phyloP scores from a whole-genome alignment of 164 flowering plant species.

The Magnolia kwangsiensis region DNA sequence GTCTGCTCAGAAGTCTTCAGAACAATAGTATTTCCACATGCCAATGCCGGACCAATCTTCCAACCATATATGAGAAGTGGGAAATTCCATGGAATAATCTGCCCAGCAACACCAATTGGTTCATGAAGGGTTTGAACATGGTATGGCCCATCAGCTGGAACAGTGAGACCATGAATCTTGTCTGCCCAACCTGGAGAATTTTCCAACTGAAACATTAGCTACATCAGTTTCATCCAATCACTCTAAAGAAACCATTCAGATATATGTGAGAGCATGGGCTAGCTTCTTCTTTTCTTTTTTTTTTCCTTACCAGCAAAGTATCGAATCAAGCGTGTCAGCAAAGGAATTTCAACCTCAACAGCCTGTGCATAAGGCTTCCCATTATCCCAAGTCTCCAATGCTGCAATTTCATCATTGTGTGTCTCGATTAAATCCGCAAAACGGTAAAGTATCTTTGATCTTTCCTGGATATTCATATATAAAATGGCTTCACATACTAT shows the following conservation, averaged over 20 bases:
- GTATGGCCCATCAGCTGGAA: slow-evolving; percentile 44
- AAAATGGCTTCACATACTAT: background rate
- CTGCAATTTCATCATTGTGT: slow-evolving; percentile 44
- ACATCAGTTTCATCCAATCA: background rate
- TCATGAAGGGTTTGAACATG: slow-evolving; percentile 69
- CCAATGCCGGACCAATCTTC: slow-evolving; percentile 69
- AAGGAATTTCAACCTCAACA: slow-evolving; percentile 33
- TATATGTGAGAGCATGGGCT: background rate
- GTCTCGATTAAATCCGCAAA: slow-evolving; percentile 51
- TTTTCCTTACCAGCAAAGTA: slow-evolving; percentile 47
- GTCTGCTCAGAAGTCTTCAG: slow-evolving; percentile 90
- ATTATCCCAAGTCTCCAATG: slow-evolving; percentile 52
- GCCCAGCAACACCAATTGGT: slow-evolving; percentile 83
- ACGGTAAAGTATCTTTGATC: slow-evolving; percentile 32
- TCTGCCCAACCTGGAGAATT: slow-evolving; percentile 76
- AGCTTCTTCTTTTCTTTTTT: background rate
- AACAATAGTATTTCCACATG: slow-evolving; percentile 81
- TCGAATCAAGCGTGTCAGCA: slow-evolving; percentile 32
- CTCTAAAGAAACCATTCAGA: too few species aligned
- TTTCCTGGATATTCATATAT: slow-evolving; percentile 33
- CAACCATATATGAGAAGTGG: slow-evolving; percentile 36
- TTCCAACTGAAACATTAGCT: background rate
- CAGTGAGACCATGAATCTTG: slow-evolving; percentile 72
- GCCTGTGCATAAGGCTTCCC: slow-evolving; percentile 46
- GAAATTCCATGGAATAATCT: slow-evolving; percentile 77